Percentiles rank a stretch among this genome's conserved stretches.
Evolutionary conservation across 2,329 filamentous ascomycete species (phyloP).

Genomic region (Herpotrichia juniperi): DNA sequence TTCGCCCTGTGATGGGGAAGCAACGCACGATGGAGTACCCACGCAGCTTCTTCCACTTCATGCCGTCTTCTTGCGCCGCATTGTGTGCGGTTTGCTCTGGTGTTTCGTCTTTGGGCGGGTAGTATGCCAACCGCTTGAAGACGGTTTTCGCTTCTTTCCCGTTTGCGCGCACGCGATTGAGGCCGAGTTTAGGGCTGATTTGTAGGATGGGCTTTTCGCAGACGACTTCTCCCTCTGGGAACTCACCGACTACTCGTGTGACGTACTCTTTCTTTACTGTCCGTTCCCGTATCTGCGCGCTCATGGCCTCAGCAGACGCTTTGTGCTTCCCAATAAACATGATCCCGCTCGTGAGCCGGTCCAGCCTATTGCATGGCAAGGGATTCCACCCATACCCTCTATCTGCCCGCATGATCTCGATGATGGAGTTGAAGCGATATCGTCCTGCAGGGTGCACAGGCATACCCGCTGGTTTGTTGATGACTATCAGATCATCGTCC

Average conservation of each 20-base stretch:
- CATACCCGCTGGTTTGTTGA: constrained; percentile 94
- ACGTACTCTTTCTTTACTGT: constrained; percentile 96
- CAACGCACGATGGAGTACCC: constrained; percentile 96
- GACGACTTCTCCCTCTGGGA: constrained; percentile 87
- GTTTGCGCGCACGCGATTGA: constrained; percentile 92
- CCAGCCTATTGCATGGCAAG: constrained; percentile 86
- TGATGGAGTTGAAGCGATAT: constrained; percentile 93
- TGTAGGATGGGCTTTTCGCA: constrained; percentile 93
- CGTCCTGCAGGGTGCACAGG: constrained; percentile 94
- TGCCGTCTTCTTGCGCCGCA: constrained; percentile 29
- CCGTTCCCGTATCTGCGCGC: constrained; percentile 75
- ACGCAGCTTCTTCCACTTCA: constrained; percentile 61
- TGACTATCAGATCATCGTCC: constrained; percentile 90
- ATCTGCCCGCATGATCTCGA: constrained; percentile 90
- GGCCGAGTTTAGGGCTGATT: constrained; percentile 91
- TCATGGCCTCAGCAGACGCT: constrained; percentile 77
- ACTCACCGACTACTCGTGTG: constrained; percentile 86
- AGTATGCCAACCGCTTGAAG: constrained; percentile 92
- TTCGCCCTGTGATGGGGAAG: constrained; percentile 89
- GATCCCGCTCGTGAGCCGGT: constrained; percentile 90
- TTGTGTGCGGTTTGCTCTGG: constrained; percentile 33
- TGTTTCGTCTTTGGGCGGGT: constrained; percentile 61
- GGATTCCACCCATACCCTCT: constrained; percentile 64
- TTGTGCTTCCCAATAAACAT: constrained; percentile 96
- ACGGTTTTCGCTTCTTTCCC: constrained; percentile 90